A percentile compares a stretch with the other conserved stretches of the same genome.
Conservation (phyloP, 257 asterid genomes). For the Ilex asprella region DNA sequence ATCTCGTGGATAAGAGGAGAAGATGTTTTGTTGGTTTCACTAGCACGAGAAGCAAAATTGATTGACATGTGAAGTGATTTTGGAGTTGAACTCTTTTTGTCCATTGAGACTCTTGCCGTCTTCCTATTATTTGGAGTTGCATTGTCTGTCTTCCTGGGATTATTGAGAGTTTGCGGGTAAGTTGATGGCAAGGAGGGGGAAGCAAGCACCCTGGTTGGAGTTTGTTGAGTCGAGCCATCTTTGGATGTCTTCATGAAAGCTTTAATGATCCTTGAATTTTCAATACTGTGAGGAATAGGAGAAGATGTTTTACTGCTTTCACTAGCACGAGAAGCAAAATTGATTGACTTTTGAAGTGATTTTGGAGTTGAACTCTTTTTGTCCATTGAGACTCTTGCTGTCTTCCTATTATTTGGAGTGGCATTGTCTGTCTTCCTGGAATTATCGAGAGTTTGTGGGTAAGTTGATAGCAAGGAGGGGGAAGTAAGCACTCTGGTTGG, state of each 20-base stretch:
- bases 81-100: slow-evolving; percentile 33
- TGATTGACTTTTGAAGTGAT: slow-evolving; percentile 59
- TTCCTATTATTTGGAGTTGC: slow-evolving; percentile 27
- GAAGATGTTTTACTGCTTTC: slow-evolving; percentile 30
- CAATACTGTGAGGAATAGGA: slow-evolving; percentile 33
- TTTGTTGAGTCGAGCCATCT: slow-evolving; percentile 30
- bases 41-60: slow-evolving; percentile 26
- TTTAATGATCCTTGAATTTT: slow-evolving; percentile 28
- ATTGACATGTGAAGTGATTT: slow-evolving; percentile 61
- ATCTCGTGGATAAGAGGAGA: slow-evolving; percentile 38
- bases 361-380: slow-evolving; percentile 36
- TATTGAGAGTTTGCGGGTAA: slow-evolving; percentile 15
- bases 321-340: slow-evolving; percentile 24
- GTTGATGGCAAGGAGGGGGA: slow-evolving; percentile 8
- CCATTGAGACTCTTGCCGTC: slow-evolving; percentile 20
- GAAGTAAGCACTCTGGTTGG: slow-evolving; percentile 37
- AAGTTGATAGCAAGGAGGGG: slow-evolving; percentile 8
- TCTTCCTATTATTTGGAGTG: slow-evolving; percentile 29
- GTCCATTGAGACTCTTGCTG: slow-evolving; percentile 20
- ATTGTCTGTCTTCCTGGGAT: slow-evolving; percentile 23
- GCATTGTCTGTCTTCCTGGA: slow-evolving; percentile 23
- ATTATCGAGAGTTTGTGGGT: slow-evolving; percentile 16
- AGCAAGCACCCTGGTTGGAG: slow-evolving; percentile 40
- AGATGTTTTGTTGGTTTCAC: slow-evolving; percentile 23
- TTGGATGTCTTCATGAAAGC: slow-evolving; percentile 40